These are phyloP conservation scores for Coemansia sp. DNA, from an alignment of 192 early-diverging fungal genomes.

Conservation along the genomic window DNA sequence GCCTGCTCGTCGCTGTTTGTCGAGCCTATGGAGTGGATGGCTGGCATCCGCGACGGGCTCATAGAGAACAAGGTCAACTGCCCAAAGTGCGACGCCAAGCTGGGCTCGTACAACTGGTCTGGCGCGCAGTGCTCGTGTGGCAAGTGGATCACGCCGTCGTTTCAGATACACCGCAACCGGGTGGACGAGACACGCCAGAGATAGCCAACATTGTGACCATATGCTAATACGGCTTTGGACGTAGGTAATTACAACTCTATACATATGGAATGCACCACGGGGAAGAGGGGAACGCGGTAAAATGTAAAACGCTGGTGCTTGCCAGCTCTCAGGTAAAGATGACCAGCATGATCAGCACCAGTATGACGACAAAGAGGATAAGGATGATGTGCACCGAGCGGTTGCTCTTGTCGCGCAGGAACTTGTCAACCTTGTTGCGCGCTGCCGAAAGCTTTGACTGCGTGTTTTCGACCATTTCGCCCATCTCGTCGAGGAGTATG, in stretches of 20 bases:
- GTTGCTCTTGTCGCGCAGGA: slow-evolving; percentile 41
- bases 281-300: no score
- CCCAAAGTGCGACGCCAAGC: slow-evolving; percentile 73
- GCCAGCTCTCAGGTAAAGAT: slow-evolving; percentile 45
- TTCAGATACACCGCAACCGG: slow-evolving; percentile 69
- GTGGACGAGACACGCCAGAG: slow-evolving; percentile 58
- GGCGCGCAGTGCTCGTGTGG: slow-evolving; percentile 73
- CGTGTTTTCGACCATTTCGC: slow-evolving; percentile 32
- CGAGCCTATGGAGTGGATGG: slow-evolving; percentile 82
- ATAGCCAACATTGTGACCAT: neutral
- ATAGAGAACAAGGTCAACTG: slow-evolving; percentile 69
- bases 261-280: no score
- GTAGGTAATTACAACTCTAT: neutral
- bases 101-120: slow-evolving; percentile 79
- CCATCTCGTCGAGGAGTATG: slow-evolving; percentile 44
- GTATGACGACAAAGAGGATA: slow-evolving; percentile 38
- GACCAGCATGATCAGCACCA: slow-evolving; percentile 43
- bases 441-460: slow-evolving; percentile 33
- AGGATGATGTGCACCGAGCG: slow-evolving; percentile 38
- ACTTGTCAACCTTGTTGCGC: slow-evolving; percentile 34
- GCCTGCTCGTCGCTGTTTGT: slow-evolving; percentile 76
- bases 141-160: slow-evolving; percentile 75
- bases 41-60: slow-evolving; percentile 53
- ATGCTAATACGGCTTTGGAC: neutral
- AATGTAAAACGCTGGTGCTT: no score